Percentiles rank a stretch among this genome's conserved stretches.
phyloP scores from a whole-genome alignment of 768 basidiomycete species.

The Dacryopinax primogenitus region DNA sequence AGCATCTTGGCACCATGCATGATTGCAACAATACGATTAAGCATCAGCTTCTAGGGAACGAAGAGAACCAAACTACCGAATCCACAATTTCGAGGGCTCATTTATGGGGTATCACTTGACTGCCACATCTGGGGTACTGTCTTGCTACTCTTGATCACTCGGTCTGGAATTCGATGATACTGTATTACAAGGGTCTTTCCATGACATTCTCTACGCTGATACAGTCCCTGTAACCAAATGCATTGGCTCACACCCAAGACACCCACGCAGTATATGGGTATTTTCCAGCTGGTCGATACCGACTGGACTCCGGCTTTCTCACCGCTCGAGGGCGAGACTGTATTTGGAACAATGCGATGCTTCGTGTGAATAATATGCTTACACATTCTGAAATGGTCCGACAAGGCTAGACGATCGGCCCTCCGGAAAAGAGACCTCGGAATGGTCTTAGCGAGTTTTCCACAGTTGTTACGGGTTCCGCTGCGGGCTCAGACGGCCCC shows the following conservation, averaged over 20 bases:
- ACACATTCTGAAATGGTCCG: too few relatives aligned
- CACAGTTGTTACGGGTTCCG: constrained; percentile 6
- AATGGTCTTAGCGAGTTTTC: neutral
- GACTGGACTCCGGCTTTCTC: too few relatives aligned
- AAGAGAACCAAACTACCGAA: neutral
- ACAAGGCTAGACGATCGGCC: neutral
- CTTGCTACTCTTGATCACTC: neutral
- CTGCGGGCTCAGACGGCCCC: constrained; percentile 5
- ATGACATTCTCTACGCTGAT: neutral
- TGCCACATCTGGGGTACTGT: neutral
- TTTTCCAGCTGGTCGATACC: too few relatives aligned
- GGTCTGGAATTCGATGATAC: neutral
- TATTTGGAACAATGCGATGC: too few relatives aligned
- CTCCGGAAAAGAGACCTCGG: neutral
- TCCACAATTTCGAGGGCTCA: neutral
- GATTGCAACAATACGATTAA: neutral
- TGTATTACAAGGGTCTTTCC: neutral
- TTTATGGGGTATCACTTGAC: neutral
- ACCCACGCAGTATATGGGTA: too few relatives aligned
- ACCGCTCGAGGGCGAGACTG: too few relatives aligned
- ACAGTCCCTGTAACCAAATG: too few relatives aligned
- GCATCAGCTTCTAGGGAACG: neutral
- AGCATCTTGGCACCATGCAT: neutral
- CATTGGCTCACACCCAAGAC: too few relatives aligned
- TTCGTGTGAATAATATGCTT: too few relatives aligned